Base-by-base conservation (phyloP, 176 grass and related monocot genomes). In the Rhynchospora tenuis region DNA sequence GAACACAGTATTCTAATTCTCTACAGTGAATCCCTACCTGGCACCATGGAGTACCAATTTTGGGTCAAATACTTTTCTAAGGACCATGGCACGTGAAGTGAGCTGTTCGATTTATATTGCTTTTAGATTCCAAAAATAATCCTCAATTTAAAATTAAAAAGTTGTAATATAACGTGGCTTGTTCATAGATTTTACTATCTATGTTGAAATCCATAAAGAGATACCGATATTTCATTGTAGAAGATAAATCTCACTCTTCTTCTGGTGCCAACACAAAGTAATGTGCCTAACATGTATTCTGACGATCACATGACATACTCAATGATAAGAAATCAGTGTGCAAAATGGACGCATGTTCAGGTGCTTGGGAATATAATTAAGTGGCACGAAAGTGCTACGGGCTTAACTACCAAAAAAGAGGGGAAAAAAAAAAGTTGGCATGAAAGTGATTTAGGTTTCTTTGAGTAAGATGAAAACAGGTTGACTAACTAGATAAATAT, bases 271-370 rank as follows among this genome's bases (percentile, higher is more conserved):
- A 55, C 47, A 29, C 48, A 76, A 15, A 76, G 52, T 5, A 24
- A 29, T 7, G n/a, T 76, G 48, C 47, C 70, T 51, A 76, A 76
- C 72, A 54, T 54, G 47, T 76, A 31, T 58, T 76, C 12, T 76
- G 47, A 54, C 28, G 47, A 76, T 20, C 47, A 52, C 72, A 76
- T 76, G 72, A 45, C 24, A 55, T 24, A 76, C 9, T 7, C 24
- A 76, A 29, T 76, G 72, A 76, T 76, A 8, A 55, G 22, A 76
- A 54, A 75, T 16, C 11, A 75, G 52, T 51, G 52, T 27, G 47
- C 47, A 54, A 52, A 11, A 27, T 29, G 52, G 24, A 6, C 22
- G 16, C 46, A 75, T 75, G 47, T 75, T 51, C 72, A 54, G 46
- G 72, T 54, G 5, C 70, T n/a, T n/a, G 16, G 14, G 45, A 54